Conservation (phyloP, 306 rosid genomes). For the Sindora glabra region DNA sequence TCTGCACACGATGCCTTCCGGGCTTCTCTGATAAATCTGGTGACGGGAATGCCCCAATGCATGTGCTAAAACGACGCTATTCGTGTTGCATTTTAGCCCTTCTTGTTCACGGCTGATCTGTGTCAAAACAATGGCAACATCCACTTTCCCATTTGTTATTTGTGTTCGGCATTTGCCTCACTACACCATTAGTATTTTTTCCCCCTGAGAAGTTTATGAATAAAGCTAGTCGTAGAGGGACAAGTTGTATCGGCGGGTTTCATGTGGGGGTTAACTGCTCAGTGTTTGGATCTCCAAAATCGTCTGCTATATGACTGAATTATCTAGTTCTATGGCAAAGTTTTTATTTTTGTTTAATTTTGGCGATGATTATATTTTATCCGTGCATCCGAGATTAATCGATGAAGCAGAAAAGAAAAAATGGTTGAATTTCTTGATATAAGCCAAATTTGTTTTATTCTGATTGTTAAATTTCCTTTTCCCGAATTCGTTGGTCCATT, state of each 20-base stretch:
- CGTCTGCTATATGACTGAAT: constrained; percentile 10
- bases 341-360: not conserved
- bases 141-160: not conserved
- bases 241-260: constrained; percentile 29
- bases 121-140: constrained; percentile 51
- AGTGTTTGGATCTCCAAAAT: constrained; percentile 47
- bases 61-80: constrained; percentile 43
- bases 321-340: no score
- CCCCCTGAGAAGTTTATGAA: constrained; percentile 16
- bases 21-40: constrained; percentile 35
- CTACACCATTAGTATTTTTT: constrained; percentile 73
- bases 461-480: not conserved
- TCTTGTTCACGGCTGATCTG: constrained; percentile 41
- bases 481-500: no score
- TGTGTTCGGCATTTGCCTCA: no score
- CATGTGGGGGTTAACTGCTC: constrained; percentile 27
- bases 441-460: constrained; percentile 24
- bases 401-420: constrained; percentile 38
- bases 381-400: constrained; percentile 60
- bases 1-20: constrained; percentile 46
- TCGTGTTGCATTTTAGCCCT: constrained; percentile 56
- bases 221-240: constrained; percentile 72
- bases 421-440: constrained; percentile 86
- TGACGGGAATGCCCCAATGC: constrained; percentile 65
- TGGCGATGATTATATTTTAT: constrained; percentile 42